phyloP scores from a whole-genome alignment of 2,329 filamentous ascomycete species.

The Diplodia mutila region DNA sequence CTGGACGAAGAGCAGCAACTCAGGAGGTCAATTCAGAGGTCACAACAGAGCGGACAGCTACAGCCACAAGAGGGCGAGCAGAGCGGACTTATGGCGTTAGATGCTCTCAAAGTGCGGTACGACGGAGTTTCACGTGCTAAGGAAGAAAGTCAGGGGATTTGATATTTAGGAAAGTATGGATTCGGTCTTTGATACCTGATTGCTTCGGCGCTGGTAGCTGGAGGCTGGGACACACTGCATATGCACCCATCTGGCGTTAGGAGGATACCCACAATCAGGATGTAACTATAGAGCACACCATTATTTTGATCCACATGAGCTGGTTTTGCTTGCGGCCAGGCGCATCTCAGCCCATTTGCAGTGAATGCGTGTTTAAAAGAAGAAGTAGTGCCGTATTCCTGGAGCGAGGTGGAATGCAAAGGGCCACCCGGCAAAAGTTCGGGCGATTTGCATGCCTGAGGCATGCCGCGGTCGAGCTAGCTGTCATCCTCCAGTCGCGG shows the following conservation, averaged over 20 bases:
- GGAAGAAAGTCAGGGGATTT: background rate
- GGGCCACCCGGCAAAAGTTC: background rate
- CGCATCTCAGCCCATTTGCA: background rate
- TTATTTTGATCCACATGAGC: background rate
- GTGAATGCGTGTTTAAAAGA: background rate
- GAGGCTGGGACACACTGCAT: slow-evolving; percentile 22
- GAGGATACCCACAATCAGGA: slow-evolving; percentile 26
- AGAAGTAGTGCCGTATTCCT: background rate
- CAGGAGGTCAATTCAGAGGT: background rate
- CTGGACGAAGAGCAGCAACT: slow-evolving; percentile 11
- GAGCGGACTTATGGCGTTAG: slow-evolving; percentile 26
- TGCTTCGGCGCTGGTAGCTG: slow-evolving; percentile 26
- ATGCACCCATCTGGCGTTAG: slow-evolving; percentile 24
- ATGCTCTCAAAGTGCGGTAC: background rate
- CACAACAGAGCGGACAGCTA: slow-evolving; percentile 9
- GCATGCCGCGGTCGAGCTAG: slow-evolving; percentile 17
- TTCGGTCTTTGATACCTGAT: slow-evolving; percentile 8
- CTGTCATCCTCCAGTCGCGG: slow-evolving; percentile 6
- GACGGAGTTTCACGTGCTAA: background rate
- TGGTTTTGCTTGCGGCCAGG: background rate
- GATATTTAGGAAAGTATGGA: background rate
- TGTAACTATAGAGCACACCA: slow-evolving; percentile 15
- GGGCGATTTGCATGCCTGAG: background rate
- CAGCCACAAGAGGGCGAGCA: slow-evolving; percentile 17
- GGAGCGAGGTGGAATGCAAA: background rate